Evolutionary conservation across 306 rosid genomes (phyloP), one percentile per base, ranked within the genome.

Genomic region (Vicia villosa): DNA sequence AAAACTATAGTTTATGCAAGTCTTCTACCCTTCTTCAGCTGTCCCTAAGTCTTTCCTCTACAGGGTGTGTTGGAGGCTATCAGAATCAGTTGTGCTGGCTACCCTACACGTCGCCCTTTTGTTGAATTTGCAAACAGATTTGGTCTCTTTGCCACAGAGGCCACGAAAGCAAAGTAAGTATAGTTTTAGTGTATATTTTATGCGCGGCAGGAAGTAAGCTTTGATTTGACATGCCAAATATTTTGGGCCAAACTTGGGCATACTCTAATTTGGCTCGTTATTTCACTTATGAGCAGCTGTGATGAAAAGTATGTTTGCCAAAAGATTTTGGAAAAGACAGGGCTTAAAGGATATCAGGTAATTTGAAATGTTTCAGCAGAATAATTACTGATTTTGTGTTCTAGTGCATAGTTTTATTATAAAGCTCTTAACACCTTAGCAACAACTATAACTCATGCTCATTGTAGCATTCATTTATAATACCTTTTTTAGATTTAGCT

Each of bases 21-120:
- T 37, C 42, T 60, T 60, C 46, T 68, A 12, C n/a, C 74, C 36
- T 47, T 63, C 30, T 71, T 75, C 57, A 30, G 64, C 55, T 61
- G 54, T 63, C 8, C 55, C 74, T 76, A 61, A 73, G 62, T 19
- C 52, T 75, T 77, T 10, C 51, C 46, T 47, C 66, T 77, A 57
- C 76, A 95, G 99, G 99, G 99, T 86, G 99, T 95, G 74, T 73
- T 95, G 74, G 99, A 95, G 83, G 99, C 99, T 75, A 95, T 95
- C 78, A 84, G 97, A 84, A 95, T 95, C 80, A 91, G 97, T 74
- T 91, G 97, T 74, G 97, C 99, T 66, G 99, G 97, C 74, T 95
- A 91, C 77, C 99, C 97, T 79, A 95, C 99, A 72, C 92, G 99
- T 37, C 89, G 88, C 24, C 82, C 91, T 28, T 95, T 95, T 79